phyloP scores from a whole-genome alignment of 1,284 basidiomycete species.

The Leccinum subfulvum region DNA sequence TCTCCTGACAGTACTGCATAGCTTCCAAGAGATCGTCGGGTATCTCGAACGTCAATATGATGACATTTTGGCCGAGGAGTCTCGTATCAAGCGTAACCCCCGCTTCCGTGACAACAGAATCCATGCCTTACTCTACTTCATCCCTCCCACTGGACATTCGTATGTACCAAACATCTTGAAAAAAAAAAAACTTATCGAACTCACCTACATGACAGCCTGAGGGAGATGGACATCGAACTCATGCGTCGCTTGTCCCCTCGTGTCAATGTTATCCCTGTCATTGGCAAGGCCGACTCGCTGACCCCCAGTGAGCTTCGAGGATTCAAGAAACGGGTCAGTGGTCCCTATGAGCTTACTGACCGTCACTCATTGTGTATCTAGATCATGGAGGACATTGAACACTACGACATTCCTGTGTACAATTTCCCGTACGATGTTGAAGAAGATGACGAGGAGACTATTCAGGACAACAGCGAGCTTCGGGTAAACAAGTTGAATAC shows the following conservation, averaged over 20 bases:
- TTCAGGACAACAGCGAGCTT: slow-evolving; percentile 95
- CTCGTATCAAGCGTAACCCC: slow-evolving; percentile 98
- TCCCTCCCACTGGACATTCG: slow-evolving; percentile 87
- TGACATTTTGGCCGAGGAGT: slow-evolving; percentile 98
- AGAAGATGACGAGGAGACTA: slow-evolving; percentile 98
- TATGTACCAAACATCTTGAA: slow-evolving; percentile 35
- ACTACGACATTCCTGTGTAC: slow-evolving; percentile 98
- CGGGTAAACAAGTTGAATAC: slow-evolving; percentile 49
- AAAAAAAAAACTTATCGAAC: neutral
- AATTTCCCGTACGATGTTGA: slow-evolving; percentile 99
- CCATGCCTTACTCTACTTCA: slow-evolving; percentile 97
- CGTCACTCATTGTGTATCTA: slow-evolving; percentile 33
- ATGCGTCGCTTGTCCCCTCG: slow-evolving; percentile 96
- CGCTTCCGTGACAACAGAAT: slow-evolving; percentile 98
- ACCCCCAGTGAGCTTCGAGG: slow-evolving; percentile 88
- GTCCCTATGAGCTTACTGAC: slow-evolving; percentile 2
- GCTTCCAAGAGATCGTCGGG: slow-evolving; percentile 95
- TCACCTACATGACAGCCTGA: slow-evolving; percentile 53
- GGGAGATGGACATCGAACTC: slow-evolving; percentile 99
- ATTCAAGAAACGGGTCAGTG: slow-evolving; percentile 92
- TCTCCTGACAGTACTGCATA: slow-evolving; percentile 33
- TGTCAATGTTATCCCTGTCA: slow-evolving; percentile 98
- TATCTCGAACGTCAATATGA: slow-evolving; percentile 99
- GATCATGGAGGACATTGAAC: slow-evolving; percentile 99
- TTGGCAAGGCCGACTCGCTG: slow-evolving; percentile 96